Conservation (phyloP, 2,329 filamentous ascomycete genomes). For the Aspergillus luchuensis region DNA sequence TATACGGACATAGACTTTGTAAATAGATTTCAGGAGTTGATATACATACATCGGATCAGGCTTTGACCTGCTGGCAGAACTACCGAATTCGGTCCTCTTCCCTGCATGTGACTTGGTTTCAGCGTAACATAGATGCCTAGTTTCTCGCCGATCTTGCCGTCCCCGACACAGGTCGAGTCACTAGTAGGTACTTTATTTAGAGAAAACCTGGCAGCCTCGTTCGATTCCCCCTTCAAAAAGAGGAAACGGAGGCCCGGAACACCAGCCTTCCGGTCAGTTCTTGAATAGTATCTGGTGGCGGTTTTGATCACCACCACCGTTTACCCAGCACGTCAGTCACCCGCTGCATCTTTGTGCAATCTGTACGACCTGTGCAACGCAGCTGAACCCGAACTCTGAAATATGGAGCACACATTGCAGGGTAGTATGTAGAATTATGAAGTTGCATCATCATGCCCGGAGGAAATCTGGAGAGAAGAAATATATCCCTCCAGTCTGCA, state of each 20-base stretch:
- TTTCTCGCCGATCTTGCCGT: neutral
- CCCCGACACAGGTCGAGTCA: neutral
- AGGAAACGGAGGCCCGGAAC: neutral
- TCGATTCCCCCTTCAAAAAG: neutral
- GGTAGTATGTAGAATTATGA: neutral
- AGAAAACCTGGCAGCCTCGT: neutral
- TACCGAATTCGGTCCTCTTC: neutral
- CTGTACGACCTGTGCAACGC: neutral
- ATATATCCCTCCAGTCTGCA: neutral
- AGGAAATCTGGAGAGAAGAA: neutral
- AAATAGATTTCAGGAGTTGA: neutral
- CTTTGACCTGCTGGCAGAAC: constrained; percentile 5
- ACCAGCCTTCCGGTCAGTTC: neutral
- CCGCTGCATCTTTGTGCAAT: neutral
- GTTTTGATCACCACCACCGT: neutral
- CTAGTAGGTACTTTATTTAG: too few relatives aligned
- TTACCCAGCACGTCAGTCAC: neutral
- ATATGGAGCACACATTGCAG: neutral
- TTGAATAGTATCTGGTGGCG: neutral
- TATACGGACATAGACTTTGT: neutral
- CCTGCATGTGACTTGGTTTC: neutral
- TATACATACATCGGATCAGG: neutral
- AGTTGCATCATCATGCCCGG: neutral
- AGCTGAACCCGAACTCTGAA: neutral
- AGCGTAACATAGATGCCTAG: neutral